These are phyloP conservation scores for Rhizopogon sp. DNA, from an alignment of 768 basidiomycete genomes.

Conservation along the genomic window DNA sequence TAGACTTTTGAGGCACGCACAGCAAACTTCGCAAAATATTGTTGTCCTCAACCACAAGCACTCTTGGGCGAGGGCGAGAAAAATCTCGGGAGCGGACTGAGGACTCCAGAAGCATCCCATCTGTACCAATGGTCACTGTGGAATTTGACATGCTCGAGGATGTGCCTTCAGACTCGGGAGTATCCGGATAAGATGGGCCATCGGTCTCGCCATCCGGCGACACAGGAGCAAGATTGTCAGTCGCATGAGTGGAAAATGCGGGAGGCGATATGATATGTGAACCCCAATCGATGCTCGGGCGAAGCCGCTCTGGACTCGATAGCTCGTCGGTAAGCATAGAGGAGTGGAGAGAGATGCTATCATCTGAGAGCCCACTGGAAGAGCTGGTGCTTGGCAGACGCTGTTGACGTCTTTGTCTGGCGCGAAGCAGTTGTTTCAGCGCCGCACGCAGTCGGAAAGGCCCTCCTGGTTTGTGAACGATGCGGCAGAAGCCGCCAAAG, in stretches of 20 bases:
- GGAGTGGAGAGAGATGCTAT: slow-evolving; percentile 22
- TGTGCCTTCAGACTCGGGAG: slow-evolving; percentile 8
- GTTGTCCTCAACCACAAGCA: slow-evolving; percentile 91
- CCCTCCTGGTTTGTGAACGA: slow-evolving; percentile 86
- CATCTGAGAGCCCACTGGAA: slow-evolving; percentile 15
- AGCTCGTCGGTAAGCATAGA: slow-evolving; percentile 23
- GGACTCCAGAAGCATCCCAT: slow-evolving; percentile 66
- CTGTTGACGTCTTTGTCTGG: slow-evolving; percentile 25
- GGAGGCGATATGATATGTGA: slow-evolving; percentile 7
- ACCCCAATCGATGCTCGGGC: slow-evolving; percentile 30
- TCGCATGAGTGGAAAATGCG: slow-evolving; percentile 3
- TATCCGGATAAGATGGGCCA: slow-evolving; percentile 10
- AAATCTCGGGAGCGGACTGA: slow-evolving; percentile 51
- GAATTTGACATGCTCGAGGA: slow-evolving; percentile 23
- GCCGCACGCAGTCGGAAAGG: slow-evolving; percentile 67
- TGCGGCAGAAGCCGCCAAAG: slow-evolving; percentile 83
- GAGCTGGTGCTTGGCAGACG: slow-evolving; percentile 15
- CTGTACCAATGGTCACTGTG: slow-evolving; percentile 49
- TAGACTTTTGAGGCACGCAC: slow-evolving; percentile 37
- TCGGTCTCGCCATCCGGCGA: slow-evolving; percentile 28
- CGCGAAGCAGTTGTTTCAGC: slow-evolving; percentile 43
- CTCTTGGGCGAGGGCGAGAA: slow-evolving; percentile 45
- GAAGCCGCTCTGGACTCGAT: slow-evolving; percentile 16
- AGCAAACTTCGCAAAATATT: slow-evolving; percentile 76
- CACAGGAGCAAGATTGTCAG: slow-evolving; percentile 12